Percentiles rank a stretch among this genome's conserved stretches.
Conservation (phyloP, 306 rosid species). For the Carpinus viminea region DNA sequence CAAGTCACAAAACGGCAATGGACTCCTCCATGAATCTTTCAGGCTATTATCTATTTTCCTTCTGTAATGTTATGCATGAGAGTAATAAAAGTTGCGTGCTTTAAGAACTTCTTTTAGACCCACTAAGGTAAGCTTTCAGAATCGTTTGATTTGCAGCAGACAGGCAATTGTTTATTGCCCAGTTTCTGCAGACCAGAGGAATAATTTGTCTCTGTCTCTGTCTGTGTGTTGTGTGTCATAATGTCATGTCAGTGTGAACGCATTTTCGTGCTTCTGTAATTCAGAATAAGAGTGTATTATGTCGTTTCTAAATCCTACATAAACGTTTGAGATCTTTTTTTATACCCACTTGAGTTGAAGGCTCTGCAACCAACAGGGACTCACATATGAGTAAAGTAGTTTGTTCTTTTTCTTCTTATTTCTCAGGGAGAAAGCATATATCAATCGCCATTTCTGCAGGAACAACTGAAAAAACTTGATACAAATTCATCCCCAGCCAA, state of each 20-base stretch:
- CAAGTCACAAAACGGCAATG: slow-evolving; percentile 91
- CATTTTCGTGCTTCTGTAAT: not conserved
- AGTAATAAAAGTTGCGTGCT: slow-evolving; percentile 43
- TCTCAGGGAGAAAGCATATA: not conserved
- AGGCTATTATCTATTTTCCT: slow-evolving; percentile 30
- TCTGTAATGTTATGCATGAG: slow-evolving; percentile 24
- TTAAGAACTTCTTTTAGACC: slow-evolving; percentile 19
- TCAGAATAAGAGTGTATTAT: not conserved
- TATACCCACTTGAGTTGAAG: not conserved
- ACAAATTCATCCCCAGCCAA: not conserved
- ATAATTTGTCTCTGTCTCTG: slow-evolving; percentile 10
- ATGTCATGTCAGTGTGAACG: not conserved
- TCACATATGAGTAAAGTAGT: not conserved
- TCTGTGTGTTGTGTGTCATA: not conserved
- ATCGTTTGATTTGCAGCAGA: slow-evolving; percentile 42
- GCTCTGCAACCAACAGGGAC: not conserved
- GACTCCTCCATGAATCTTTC: slow-evolving; percentile 53
- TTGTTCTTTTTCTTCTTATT: not conserved
- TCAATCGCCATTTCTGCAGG: not conserved
- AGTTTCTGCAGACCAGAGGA: slow-evolving; percentile 39
- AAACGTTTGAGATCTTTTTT: not conserved
- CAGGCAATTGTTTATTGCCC: slow-evolving; percentile 25
- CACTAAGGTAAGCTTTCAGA: slow-evolving; percentile 30
- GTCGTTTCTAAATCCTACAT: not conserved
- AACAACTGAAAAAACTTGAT: not conserved